A percentile compares a stretch with the other conserved stretches of the same genome.
Evolutionary conservation across 2,329 filamentous ascomycete species (phyloP).

Genomic region (Phialophora chinensis): DNA sequence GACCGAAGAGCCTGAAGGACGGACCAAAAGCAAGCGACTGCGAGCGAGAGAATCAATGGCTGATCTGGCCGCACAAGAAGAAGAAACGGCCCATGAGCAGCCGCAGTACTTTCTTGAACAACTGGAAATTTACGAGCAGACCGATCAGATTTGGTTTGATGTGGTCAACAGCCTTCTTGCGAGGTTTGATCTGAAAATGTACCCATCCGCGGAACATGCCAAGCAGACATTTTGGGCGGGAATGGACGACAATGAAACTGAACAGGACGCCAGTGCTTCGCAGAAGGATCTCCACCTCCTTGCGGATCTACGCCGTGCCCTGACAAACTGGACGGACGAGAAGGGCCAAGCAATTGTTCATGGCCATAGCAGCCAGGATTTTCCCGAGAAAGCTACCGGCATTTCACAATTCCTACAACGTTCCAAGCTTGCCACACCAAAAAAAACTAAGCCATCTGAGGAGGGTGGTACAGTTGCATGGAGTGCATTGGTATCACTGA

Average conservation of each 20-base stretch:
- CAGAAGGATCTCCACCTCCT: constrained; percentile 44
- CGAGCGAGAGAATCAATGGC: constrained; percentile 64
- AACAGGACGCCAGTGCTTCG: constrained; percentile 8
- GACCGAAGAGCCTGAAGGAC: constrained; percentile 62
- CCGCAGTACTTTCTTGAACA: constrained; percentile 62
- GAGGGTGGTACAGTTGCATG: constrained; percentile 49
- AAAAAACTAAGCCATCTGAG: constrained; percentile 47
- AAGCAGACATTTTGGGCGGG: constrained; percentile 42
- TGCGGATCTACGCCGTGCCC: constrained; percentile 53
- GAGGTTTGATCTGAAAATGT: constrained; percentile 55
- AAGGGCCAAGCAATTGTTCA: constrained; percentile 53
- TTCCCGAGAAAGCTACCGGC: constrained; percentile 56
- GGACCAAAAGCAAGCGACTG: constrained; percentile 65
- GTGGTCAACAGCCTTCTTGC: constrained; percentile 59
- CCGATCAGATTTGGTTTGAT: constrained; percentile 64
- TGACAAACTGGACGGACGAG: constrained; percentile 54
- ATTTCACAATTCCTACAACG: constrained; percentile 63
- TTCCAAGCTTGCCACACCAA: constrained; percentile 54
- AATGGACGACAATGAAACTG: background rate
- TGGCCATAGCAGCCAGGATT: constrained; percentile 55
- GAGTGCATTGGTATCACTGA: constrained; percentile 48
- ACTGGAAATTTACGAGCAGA: constrained; percentile 58
- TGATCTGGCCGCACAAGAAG: constrained; percentile 53
- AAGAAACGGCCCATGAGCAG: constrained; percentile 58
- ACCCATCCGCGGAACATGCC: constrained; percentile 42